Percentiles rank a stretch among this genome's conserved stretches.
Evolutionary conservation across 2,329 filamentous ascomycete species (phyloP).

Genomic region (Claviceps pusilla): DNA sequence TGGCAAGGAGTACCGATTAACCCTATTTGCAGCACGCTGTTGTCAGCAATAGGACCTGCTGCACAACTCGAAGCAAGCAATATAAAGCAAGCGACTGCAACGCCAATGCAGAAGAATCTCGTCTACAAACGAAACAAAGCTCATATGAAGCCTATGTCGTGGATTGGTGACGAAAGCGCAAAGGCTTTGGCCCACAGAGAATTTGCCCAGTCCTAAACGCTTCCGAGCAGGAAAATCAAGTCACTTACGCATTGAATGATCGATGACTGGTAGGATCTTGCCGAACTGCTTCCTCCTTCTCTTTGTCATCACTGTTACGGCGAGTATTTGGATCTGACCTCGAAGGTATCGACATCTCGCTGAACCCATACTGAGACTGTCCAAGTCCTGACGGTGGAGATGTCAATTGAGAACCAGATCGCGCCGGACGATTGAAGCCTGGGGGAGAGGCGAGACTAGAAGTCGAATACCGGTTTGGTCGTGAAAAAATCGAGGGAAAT

Average conservation of each 20-base stretch:
- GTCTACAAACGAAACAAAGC: not conserved
- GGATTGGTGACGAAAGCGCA: not conserved
- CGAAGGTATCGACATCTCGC: slow-evolving; percentile 43
- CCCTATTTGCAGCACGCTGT: slow-evolving; percentile 30
- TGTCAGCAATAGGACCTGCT: slow-evolving; percentile 3
- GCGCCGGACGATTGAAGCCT: slow-evolving; percentile 56
- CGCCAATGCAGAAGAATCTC: not conserved
- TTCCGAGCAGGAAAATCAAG: not conserved
- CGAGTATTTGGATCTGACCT: slow-evolving; percentile 76
- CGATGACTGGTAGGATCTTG: slow-evolving; percentile 58
- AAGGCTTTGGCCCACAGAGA: not conserved
- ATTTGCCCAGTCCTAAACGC: too few species aligned
- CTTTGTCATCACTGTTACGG: slow-evolving; percentile 81
- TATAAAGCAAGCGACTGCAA: not conserved
- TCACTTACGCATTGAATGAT: slow-evolving; percentile 63
- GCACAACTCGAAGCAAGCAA: not conserved
- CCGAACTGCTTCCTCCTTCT: slow-evolving; percentile 62
- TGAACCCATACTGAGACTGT: slow-evolving; percentile 41
- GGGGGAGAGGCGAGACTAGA: slow-evolving; percentile 75
- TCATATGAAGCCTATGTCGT: not conserved
- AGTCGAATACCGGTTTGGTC: slow-evolving; percentile 76
- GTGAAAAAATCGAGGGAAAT: slow-evolving; percentile 66
- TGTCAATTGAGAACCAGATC: slow-evolving; percentile 65
- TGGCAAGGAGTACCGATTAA: slow-evolving; percentile 89
- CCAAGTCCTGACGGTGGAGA: slow-evolving; percentile 56